Base-by-base conservation (phyloP, 2,329 filamentous ascomycete genomes). In the Myriosclerotinia curreyana region DNA sequence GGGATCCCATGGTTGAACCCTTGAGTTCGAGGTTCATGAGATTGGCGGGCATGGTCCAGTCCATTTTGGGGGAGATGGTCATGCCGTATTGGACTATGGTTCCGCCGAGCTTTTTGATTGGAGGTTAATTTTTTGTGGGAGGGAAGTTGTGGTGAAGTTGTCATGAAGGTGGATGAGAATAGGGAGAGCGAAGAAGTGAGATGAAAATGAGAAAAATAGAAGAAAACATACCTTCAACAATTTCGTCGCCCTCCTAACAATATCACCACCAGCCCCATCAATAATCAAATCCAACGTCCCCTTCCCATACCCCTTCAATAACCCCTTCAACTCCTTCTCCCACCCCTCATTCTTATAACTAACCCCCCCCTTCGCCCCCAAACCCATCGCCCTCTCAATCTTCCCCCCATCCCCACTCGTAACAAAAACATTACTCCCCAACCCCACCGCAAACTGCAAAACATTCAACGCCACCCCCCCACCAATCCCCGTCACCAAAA, bases 31-130 rank as follows among this genome's bases (percentile, higher is more conserved):
- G 84, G 73, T 98, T 96, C 76, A 88, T 90, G 66, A 98, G 77
- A 17, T 95, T 89, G 0, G 92, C 92, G 66, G 81, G 77, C 90
- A 97, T 96, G 15, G 85, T 73, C 83, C 91, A 97, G 60, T 91
- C 86, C 88, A 96, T 94, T 78, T 89, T 91, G 1, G 94, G 93
- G 0, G 82, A 80, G 2, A 90, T 79, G 0, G 94, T 98, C 94
- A 98, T 97, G 66, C 95, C 94, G 75, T 98, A 98, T 69, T 88
- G 81, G 2, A 87, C 84, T 65, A 98, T 88, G n/a, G 94, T 82
- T 62, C 93, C 95, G 7, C 95, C 94, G 1, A 83, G 77, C 83
- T 84, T 66, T 48, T 66, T 31, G 50, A 14, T 44, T 20, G 52
- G 44, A 52, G 55, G 15, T 22, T 58, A 17, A 31, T 46, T 25